Conservation (phyloP, 2,329 filamentous ascomycete genomes). For the Fusarium sublunatum region DNA sequence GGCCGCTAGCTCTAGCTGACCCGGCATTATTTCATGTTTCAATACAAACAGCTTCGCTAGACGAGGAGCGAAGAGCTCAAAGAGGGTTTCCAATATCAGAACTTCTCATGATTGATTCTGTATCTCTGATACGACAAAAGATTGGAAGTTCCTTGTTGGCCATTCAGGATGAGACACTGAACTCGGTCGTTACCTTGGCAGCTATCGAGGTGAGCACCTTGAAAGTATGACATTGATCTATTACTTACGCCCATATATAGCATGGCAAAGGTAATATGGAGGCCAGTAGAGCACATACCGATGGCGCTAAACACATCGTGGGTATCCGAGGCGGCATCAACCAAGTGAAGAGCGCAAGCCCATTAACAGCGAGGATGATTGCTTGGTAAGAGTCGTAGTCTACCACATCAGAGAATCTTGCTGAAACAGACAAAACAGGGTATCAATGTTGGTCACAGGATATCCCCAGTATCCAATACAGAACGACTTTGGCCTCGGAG, state of each 20-base stretch:
- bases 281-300: constrained; percentile 60
- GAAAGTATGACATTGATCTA: rapidly evolving
- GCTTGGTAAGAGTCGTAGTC: constrained; percentile 57
- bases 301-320: constrained; percentile 62
- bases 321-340: constrained; percentile 63
- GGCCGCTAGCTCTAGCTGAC: constrained; percentile 66
- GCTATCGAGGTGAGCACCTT: constrained; percentile 63
- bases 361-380: constrained; percentile 66
- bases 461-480: constrained; percentile 64
- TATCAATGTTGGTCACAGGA: constrained; percentile 66
- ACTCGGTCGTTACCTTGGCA: constrained; percentile 67
- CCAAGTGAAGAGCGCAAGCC: constrained; percentile 59
- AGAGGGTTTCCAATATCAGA: constrained; percentile 66
- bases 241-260: constrained; percentile 45
- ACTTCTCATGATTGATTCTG: constrained; percentile 67
- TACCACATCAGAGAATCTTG: rapidly evolving
- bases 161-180: constrained; percentile 65
- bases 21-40: constrained; percentile 69
- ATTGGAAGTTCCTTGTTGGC: constrained; percentile 59
- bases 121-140: constrained; percentile 62
- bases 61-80: constrained; percentile 63
- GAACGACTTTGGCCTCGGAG: constrained; percentile 59
- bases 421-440: constrained; percentile 53
- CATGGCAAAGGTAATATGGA: constrained; percentile 64
- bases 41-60: constrained; percentile 67